A percentile compares a stretch with the other conserved stretches of the same genome.
Conservation (phyloP, 352 stramenopile species). For the Pythium pyrilobum region DNA sequence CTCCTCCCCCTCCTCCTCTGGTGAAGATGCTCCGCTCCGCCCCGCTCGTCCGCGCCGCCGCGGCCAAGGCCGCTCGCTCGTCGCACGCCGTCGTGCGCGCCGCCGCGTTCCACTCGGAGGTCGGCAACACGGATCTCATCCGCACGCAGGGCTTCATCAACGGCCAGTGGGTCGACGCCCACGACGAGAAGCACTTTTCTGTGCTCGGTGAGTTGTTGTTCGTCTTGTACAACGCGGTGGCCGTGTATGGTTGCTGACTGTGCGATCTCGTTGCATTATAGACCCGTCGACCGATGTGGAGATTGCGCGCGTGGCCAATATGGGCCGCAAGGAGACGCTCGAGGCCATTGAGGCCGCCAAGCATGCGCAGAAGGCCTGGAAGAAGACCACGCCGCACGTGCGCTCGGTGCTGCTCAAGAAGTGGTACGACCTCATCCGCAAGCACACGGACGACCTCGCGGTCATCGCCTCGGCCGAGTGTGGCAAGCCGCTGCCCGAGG, state of each 20-base stretch:
- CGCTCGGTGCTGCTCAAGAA: slow-evolving; percentile 75
- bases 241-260: not conserved
- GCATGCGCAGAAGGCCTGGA: slow-evolving; percentile 63
- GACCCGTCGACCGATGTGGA: slow-evolving; percentile 76
- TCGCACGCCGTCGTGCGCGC: not conserved
- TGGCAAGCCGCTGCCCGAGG: slow-evolving; percentile 95
- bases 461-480: slow-evolving; percentile 96
- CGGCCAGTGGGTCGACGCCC: slow-evolving; percentile 68
- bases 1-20: too few relatives aligned
- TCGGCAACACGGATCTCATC: slow-evolving; percentile 61
- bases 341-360: slow-evolving; percentile 69
- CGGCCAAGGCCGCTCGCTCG: not conserved
- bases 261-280: slow-evolving; percentile 1
- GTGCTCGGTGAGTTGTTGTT: slow-evolving; percentile 39
- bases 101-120: slow-evolving; percentile 43
- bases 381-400: slow-evolving; percentile 51
- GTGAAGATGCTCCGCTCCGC: slow-evolving; percentile 31
- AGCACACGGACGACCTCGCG: slow-evolving; percentile 74
- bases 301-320: slow-evolving; percentile 65
- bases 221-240: not conserved
- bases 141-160: slow-evolving; percentile 74
- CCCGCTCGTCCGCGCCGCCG: not conserved
- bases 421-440: slow-evolving; percentile 66
- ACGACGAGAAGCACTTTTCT: slow-evolving; percentile 47
- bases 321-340: slow-evolving; percentile 58